A percentile compares a stretch with the other conserved stretches of the same genome.
phyloP scores from a whole-genome alignment of 495 filamentous ascomycete species.

The Xylaria scruposa region DNA sequence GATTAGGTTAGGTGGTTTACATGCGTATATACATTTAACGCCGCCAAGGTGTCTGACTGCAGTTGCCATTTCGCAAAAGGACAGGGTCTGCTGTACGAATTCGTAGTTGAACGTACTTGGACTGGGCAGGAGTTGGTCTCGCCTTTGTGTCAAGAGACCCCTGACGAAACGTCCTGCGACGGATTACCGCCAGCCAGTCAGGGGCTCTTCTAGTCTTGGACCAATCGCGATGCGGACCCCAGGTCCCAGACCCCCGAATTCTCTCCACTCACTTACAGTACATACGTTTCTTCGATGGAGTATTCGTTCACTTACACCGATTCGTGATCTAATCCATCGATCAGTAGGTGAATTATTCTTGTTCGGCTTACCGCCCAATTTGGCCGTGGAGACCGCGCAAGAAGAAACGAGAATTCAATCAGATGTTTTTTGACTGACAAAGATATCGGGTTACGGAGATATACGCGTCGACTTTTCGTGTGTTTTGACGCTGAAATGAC shows the following conservation, averaged over 20 bases:
- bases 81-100: not conserved
- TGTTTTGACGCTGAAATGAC: not conserved
- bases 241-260: constrained; percentile 7
- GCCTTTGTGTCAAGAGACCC: constrained; percentile 42
- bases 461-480: not conserved
- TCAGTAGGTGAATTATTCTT: not conserved
- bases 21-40: not conserved
- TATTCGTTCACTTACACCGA: not conserved
- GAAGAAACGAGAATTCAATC: not conserved
- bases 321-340: not conserved
- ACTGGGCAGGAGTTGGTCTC: constrained; percentile 18
- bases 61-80: not conserved
- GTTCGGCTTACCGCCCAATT: constrained; percentile 19
- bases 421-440: not conserved
- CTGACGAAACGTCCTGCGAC: constrained; percentile 47
- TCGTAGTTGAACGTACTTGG: too few species aligned
- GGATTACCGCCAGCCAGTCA: constrained; percentile 13
- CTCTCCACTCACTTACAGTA: not conserved
- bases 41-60: not conserved
- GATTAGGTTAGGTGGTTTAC: not conserved
- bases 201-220: not conserved
- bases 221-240: constrained; percentile 1
- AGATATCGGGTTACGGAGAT: not conserved
- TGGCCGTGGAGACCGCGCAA: not conserved
- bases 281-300: not conserved